Percentiles rank a stretch among this genome's conserved stretches.
phyloP scores from a whole-genome alignment of 2,329 filamentous ascomycete species.

The Trichoderma oligosporum region DNA sequence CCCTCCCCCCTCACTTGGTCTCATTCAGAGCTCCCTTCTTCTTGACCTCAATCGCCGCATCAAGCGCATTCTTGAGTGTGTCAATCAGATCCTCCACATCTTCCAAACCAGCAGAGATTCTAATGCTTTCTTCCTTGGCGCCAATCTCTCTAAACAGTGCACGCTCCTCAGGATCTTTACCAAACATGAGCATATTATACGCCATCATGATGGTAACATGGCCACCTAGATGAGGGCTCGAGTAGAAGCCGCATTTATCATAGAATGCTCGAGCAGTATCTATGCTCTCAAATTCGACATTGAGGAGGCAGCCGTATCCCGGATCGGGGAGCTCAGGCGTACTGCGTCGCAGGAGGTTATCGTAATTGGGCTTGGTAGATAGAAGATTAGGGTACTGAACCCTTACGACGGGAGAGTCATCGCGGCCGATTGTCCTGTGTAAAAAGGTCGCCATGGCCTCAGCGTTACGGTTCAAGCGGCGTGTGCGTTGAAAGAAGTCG shows the following conservation, averaged over 20 bases:
- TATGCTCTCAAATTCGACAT: conserved; percentile 46
- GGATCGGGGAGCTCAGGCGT: conserved; percentile 45
- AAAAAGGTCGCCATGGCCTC: conserved; percentile 40
- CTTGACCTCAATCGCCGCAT: conserved; percentile 21
- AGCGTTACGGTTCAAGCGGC: conserved; percentile 43
- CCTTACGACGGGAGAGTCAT: conserved; percentile 35
- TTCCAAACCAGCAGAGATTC: conserved; percentile 48
- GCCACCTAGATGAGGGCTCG: conserved; percentile 52
- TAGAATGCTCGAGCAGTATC: conserved; percentile 46
- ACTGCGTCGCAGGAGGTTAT: conserved; percentile 35
- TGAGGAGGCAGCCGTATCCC: conserved; percentile 54
- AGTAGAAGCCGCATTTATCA: conserved; percentile 45
- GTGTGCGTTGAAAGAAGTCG: conserved; percentile 40
- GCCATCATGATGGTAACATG: conserved; percentile 48
- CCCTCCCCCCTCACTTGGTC: neutral
- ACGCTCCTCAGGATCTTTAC: conserved; percentile 36
- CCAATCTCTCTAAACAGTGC: conserved; percentile 39
- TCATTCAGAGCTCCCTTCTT: conserved; percentile 3
- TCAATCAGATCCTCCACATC: conserved; percentile 40
- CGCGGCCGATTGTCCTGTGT: conserved; percentile 28
- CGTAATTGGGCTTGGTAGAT: conserved; percentile 31
- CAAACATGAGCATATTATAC: conserved; percentile 45
- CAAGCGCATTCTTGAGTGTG: conserved; percentile 29
- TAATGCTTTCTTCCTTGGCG: conserved; percentile 39
- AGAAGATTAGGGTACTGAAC: conserved; percentile 45